Conservation (phyloP, 2,329 filamentous ascomycete species). For the Bipolaris gigantea region DNA sequence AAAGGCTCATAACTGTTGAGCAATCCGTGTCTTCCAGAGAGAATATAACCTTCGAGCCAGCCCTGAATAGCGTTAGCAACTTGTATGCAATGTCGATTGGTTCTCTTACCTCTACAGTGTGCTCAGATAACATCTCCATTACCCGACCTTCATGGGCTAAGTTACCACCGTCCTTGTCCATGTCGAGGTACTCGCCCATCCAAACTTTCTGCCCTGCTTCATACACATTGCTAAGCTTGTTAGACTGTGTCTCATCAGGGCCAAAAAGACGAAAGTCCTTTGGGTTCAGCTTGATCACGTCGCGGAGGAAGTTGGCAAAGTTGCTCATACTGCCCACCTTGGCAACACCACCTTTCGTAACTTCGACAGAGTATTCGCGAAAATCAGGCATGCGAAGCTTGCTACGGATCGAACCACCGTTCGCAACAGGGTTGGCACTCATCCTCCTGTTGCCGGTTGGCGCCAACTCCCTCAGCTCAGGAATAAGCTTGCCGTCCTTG, state of each 20-base stretch:
- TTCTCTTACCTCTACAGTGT: slow-evolving; percentile 65
- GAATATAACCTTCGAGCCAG: slow-evolving; percentile 77
- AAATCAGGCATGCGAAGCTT: slow-evolving; percentile 72
- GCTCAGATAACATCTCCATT: slow-evolving; percentile 84
- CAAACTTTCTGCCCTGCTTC: slow-evolving; percentile 77
- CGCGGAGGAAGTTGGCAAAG: slow-evolving; percentile 67
- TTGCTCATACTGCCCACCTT: slow-evolving; percentile 68
- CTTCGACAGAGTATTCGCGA: slow-evolving; percentile 64
- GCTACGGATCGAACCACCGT: slow-evolving; percentile 68
- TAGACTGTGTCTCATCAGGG: slow-evolving; percentile 79
- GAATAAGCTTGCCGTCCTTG: slow-evolving; percentile 63
- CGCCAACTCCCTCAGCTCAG: slow-evolving; percentile 65
- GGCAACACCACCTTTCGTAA: slow-evolving; percentile 62
- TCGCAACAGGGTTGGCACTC: slow-evolving; percentile 75
- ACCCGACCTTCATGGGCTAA: slow-evolving; percentile 68
- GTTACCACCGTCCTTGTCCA: slow-evolving; percentile 75
- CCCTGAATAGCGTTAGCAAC: slow-evolving; percentile 25
- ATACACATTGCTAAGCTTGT: slow-evolving; percentile 74
- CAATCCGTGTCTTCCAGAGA: slow-evolving; percentile 74
- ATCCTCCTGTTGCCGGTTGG: slow-evolving; percentile 69
- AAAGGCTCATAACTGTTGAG: slow-evolving; percentile 84
- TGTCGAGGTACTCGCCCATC: slow-evolving; percentile 77
- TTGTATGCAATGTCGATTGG: neutral
- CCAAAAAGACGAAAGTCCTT: slow-evolving; percentile 75
- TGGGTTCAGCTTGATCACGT: slow-evolving; percentile 66